Conservation (phyloP, 2,329 filamentous ascomycete genomes). For the Teratosphaeria viscida region DNA sequence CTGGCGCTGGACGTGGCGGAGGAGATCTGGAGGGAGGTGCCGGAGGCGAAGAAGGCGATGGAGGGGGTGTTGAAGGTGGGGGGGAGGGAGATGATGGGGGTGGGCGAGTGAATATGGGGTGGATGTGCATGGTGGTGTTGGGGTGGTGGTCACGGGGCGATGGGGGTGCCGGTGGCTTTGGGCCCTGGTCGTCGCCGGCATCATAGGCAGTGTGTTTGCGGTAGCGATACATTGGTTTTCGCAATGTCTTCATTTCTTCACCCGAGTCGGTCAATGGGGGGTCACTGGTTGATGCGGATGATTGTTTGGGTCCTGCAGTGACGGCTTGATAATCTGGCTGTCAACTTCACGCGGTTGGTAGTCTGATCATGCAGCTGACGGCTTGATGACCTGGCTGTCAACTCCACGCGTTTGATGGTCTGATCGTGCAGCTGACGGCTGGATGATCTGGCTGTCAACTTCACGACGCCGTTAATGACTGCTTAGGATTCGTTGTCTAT, state of each 20-base stretch:
- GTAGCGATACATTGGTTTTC: too few species aligned
- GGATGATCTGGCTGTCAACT: too few species aligned
- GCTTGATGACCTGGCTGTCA: not conserved
- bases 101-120: not conserved
- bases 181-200: too few species aligned
- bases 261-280: not conserved
- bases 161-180: too few species aligned
- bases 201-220: too few species aligned
- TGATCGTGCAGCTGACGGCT: not conserved
- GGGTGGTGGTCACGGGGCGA: not conserved
- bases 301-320: not conserved
- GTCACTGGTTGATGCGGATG: not conserved
- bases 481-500: too few species aligned
- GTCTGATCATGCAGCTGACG: not conserved
- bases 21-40: slow-evolving; percentile 46
- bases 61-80: not conserved
- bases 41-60: slow-evolving; percentile 16
- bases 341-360: not conserved
- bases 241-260: not conserved
- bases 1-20: slow-evolving; percentile 48
- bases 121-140: not conserved
- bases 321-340: not conserved
- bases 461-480: too few species aligned
- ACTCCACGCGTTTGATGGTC: not conserved
- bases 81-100: not conserved